phyloP scores from a whole-genome alignment of 192 early-diverging fungal genomes.

The Coemansia sp. region DNA sequence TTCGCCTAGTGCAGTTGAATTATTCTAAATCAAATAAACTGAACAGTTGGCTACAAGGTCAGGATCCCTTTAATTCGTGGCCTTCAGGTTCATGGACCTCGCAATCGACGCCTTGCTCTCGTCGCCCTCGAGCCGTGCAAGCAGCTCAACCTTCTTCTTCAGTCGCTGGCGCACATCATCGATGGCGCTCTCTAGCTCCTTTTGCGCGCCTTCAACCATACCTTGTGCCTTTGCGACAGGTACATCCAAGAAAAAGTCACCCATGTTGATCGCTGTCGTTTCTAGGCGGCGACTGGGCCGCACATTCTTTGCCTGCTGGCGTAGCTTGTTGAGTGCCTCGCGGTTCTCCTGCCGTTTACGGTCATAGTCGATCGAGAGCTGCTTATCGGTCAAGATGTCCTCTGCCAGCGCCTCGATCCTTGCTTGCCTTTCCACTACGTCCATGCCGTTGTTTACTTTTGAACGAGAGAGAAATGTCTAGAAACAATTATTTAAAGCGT shows the following conservation, averaged over 20 bases:
- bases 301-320: conserved; percentile 16
- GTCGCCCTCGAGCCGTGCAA: conserved; percentile 36
- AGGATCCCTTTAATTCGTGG: conserved; percentile 1
- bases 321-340: conserved; percentile 34
- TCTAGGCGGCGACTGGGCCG: conserved; percentile 24
- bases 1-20: background rate
- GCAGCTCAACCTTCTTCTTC: conserved; percentile 28
- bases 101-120: conserved; percentile 11
- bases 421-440: conserved; percentile 34
- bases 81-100: conserved; percentile 24
- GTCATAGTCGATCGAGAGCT: conserved; percentile 39
- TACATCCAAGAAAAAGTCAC: conserved; percentile 50
- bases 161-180: conserved; percentile 41
- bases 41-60: background rate
- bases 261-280: conserved; percentile 48
- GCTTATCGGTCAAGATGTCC: conserved; percentile 47
- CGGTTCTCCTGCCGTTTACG: conserved; percentile 45
- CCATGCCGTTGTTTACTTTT: conserved; percentile 18
- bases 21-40: background rate
- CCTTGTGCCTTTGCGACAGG: conserved; percentile 30
- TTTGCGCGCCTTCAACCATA: conserved; percentile 43
- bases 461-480: background rate
- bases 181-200: conserved; percentile 43
- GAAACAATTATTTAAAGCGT: too few species aligned
- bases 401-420: conserved; percentile 42